Conservation (phyloP, 140 eudicot species). For the Anethum foeniculum region DNA sequence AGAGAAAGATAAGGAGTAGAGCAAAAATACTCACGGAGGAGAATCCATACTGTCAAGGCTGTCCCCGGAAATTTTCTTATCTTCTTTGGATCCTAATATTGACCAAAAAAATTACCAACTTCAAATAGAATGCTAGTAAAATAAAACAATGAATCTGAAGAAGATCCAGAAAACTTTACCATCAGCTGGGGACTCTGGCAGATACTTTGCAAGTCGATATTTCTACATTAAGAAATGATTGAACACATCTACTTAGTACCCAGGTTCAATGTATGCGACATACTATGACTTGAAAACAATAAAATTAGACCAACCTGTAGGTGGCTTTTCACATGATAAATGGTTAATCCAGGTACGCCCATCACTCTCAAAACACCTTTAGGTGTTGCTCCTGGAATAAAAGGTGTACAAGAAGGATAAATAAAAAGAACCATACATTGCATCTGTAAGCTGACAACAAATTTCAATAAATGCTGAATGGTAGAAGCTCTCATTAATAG, state of each 20-base stretch:
- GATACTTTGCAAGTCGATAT: constrained; percentile 56
- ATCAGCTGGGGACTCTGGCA: constrained; percentile 61
- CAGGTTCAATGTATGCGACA: background rate
- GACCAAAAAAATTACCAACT: background rate
- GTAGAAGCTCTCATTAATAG: background rate
- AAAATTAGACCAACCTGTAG: constrained; percentile 37
- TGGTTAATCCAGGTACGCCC: constrained; percentile 61
- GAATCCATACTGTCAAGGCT: constrained; percentile 17
- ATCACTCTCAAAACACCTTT: constrained; percentile 69
- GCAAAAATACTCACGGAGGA: constrained; percentile 13
- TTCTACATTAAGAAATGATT: constrained; percentile 27
- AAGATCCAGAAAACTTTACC: constrained; percentile 24
- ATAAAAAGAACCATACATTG: background rate
- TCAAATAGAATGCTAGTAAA: background rate
- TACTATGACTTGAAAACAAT: background rate
- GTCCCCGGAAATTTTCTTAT: constrained; percentile 17
- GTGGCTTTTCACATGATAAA: constrained; percentile 70
- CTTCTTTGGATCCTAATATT: constrained; percentile 11
- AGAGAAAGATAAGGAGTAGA: background rate
- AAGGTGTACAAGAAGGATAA: background rate
- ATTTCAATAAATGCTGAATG: background rate
- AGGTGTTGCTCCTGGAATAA: constrained; percentile 58
- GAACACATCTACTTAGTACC: background rate
- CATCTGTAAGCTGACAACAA: background rate
- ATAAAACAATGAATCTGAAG: background rate